Percentiles rank a stretch among this genome's conserved stretches.
Conservation (phyloP, 2,329 filamentous ascomycete species). For the Paraconiothyrium sp. region DNA sequence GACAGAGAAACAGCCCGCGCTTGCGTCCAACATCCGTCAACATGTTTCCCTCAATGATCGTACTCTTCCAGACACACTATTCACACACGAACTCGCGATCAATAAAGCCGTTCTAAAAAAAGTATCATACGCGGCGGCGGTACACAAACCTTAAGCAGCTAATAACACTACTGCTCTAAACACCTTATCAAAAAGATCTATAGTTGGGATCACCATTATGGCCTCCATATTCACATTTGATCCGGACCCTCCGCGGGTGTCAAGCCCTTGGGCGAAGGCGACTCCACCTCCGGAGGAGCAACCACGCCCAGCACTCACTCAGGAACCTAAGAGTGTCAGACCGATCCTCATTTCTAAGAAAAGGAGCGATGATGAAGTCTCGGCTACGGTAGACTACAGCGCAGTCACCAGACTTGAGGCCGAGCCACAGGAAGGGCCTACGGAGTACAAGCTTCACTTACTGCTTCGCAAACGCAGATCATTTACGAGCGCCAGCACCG, state of each 20-base stretch:
- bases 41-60: slow-evolving; percentile 61
- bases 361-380: slow-evolving; percentile 15
- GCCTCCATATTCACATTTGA: slow-evolving; percentile 98
- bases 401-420: slow-evolving; percentile 78
- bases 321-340: slow-evolving; percentile 28
- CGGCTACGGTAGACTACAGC: slow-evolving; percentile 36
- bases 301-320: slow-evolving; percentile 26
- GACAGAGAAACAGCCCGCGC: slow-evolving; percentile 33
- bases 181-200: not conserved
- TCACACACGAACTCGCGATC: slow-evolving; percentile 61
- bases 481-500: slow-evolving; percentile 77
- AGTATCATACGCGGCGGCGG: slow-evolving; percentile 20
- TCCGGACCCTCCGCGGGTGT: slow-evolving; percentile 83
- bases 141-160: slow-evolving; percentile 2
- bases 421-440: slow-evolving; percentile 92
- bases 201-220: slow-evolving; percentile 61
- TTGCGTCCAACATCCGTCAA: slow-evolving; percentile 50
- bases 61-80: slow-evolving; percentile 59
- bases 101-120: slow-evolving; percentile 45
- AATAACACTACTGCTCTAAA: not conserved
- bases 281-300: slow-evolving; percentile 56
- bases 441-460: slow-evolving; percentile 95
- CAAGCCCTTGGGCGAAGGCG: slow-evolving; percentile 81
- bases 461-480: slow-evolving; percentile 79
- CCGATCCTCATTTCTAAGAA: slow-evolving; percentile 21